Percentiles rank a stretch among this genome's conserved stretches.
Evolutionary conservation across 257 asterid genomes (phyloP).

Genomic region (Solanum medicagineum): DNA sequence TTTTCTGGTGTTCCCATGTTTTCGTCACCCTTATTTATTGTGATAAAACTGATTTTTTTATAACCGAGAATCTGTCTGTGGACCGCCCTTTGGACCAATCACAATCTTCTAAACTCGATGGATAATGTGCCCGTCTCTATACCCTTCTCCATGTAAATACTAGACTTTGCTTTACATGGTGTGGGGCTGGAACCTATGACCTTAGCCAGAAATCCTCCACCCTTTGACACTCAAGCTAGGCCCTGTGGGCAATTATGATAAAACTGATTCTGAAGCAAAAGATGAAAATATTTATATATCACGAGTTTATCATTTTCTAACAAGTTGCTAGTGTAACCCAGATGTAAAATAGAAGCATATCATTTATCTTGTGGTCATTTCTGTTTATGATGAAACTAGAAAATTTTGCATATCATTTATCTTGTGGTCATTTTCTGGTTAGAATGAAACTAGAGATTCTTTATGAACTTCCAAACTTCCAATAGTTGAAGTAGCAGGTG

Average conservation of each 20-base stretch:
- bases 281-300: not conserved
- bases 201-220: too few relatives aligned
- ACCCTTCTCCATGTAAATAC: too few relatives aligned
- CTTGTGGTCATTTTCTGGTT: not conserved
- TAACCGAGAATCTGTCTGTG: too few relatives aligned
- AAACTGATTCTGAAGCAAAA: not conserved
- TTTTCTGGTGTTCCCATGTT: not conserved
- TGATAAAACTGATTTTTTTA: not conserved
- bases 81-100: too few relatives aligned
- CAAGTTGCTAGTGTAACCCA: not conserved
- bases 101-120: too few relatives aligned
- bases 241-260: not conserved
- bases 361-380: too few relatives aligned
- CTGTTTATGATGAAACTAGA: too few relatives aligned
- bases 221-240: too few relatives aligned
- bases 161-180: too few relatives aligned
- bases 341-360: too few relatives aligned
- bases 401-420: not conserved
- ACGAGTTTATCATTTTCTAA: not conserved
- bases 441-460: not conserved
- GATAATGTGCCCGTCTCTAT: too few relatives aligned
- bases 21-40: not conserved
- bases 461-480: not conserved
- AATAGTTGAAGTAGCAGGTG: not conserved
- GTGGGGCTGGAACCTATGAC: too few relatives aligned